Conservation (phyloP, 371 early-diverging fungal genomes). For the Nematocida displodere region DNA sequence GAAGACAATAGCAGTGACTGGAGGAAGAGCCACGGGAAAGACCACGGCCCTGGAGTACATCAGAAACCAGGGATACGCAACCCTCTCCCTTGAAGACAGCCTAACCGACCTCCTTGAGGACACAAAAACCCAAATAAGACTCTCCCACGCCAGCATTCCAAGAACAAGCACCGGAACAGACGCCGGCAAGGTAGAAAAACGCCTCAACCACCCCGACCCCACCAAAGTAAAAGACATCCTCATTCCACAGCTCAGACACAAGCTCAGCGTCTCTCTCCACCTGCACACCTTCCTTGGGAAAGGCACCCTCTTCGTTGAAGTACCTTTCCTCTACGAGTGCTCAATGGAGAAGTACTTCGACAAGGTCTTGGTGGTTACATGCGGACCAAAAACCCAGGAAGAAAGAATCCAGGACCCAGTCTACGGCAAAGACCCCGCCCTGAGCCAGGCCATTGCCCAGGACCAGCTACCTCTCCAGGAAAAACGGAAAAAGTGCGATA, state of each 20-base stretch:
- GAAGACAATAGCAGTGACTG: constrained; percentile 47
- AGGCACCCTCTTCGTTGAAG: constrained; percentile 16
- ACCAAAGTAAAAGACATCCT: not conserved
- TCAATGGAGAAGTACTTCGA: constrained; percentile 20
- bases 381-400: constrained; percentile 52
- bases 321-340: constrained; percentile 48
- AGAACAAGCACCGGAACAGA: not conserved
- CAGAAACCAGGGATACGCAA: constrained; percentile 18
- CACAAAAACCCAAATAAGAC: not conserved
- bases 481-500: constrained; percentile 33
- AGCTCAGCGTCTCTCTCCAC: not conserved
- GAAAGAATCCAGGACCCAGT: constrained; percentile 14
- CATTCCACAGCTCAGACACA: not conserved
- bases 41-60: constrained; percentile 38
- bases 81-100: not conserved
- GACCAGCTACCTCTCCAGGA: not conserved
- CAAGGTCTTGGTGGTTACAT: constrained; percentile 29
- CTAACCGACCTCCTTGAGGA: not conserved
- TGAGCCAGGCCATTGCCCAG: not conserved
- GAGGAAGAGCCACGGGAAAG: constrained; percentile 35
- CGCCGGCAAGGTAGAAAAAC: not conserved
- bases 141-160: not conserved
- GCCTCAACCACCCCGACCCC: not conserved
- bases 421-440: not conserved
- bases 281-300: constrained; percentile 6